Evolutionary conservation across 768 basidiomycete species (phyloP).

Genomic region (Paxillus involutus): DNA sequence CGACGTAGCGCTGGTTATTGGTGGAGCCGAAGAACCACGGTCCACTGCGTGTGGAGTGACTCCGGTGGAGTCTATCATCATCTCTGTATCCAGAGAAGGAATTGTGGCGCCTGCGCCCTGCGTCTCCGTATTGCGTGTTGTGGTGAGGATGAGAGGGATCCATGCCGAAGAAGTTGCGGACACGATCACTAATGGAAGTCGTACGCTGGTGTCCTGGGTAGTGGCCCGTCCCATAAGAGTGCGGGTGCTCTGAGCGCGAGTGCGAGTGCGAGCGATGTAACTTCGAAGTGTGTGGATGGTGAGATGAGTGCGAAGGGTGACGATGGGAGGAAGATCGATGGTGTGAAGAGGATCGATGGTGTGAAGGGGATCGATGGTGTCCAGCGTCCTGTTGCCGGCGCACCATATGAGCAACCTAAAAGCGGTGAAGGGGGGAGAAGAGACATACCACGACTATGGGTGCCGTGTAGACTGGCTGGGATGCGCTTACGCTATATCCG

Average conservation of each 20-base stretch:
- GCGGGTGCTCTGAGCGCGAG: constrained; percentile 14
- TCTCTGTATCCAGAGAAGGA: constrained; percentile 25
- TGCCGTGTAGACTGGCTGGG: constrained; percentile 7
- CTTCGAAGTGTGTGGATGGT: constrained; percentile 7
- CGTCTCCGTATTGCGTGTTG: constrained; percentile 7
- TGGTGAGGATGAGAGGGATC: constrained; percentile 13
- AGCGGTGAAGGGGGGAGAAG: neutral
- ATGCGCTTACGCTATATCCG: constrained; percentile 1
- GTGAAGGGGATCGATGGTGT: constrained; percentile 18
- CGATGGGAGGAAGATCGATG: constrained; percentile 20
- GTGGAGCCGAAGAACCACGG: constrained; percentile 21
- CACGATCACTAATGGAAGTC: constrained; percentile 35
- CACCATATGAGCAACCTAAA: neutral
- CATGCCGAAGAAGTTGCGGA: constrained; percentile 39
- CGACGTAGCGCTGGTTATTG: constrained; percentile 16
- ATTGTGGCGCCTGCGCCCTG: constrained; percentile 24
- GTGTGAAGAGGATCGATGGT: constrained; percentile 20
- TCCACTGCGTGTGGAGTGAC: constrained; percentile 14
- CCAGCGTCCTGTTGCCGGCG: constrained; percentile 15
- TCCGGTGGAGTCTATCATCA: constrained; percentile 14
- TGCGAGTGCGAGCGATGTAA: constrained; percentile 15
- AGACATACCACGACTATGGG: constrained; percentile 15
- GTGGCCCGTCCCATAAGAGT: constrained; percentile 5
- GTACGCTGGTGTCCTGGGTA: constrained; percentile 14
- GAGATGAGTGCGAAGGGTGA: constrained; percentile 20